Base-by-base conservation (phyloP, 768 basidiomycete species). In the Tricholoma matsutake region DNA sequence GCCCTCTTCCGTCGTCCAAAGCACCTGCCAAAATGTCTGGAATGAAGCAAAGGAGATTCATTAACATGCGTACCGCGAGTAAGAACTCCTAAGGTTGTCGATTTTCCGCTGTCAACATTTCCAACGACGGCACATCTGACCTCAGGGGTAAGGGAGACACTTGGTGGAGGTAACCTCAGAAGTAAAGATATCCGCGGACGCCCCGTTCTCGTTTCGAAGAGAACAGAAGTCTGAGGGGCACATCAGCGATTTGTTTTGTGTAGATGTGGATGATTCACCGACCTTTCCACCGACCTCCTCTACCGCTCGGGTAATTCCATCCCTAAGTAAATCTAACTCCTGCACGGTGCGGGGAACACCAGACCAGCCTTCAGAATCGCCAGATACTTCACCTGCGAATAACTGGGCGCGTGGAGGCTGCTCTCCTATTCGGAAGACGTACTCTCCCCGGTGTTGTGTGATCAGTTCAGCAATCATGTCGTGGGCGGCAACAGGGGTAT, bases 51-150 rank as follows among this genome's bases (percentile, higher is more conserved):
- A 16, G 39, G 31, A 39, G 54, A 67, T 29, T 35, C 32, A 47
- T 41, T 25, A 13, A 20, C 64, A 66, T 53, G n/a, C 51, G 65
- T 78, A 82, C 95, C 96, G 72, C 95, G 82, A n/a, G 96, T 98
- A 10, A 99, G 77, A 7, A 98, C 97, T 53, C 96, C 96, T 16
- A 97, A 79, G 10, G 93, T 96, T 16, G 96, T 96, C 2, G 91
- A 94, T 73, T 98, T 98, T 0, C 96, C 96, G 58, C 92, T 91
- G 69, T 92, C 90, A 29, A 95, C 93, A 69, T 97, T 98, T 3
- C 97, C 97, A 5, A 98, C 93, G 2, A 97, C 95, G 0, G 96
- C 96, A 67, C 95, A 94, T 32, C 97, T 85, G 1, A 97, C 94
- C 75, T 99, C 96, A 6, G 92, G 89, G n/a, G 88, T 91, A 39